phyloP scores from a whole-genome alignment of 495 filamentous ascomycete species.

The Aspergillus heteromorphus region DNA sequence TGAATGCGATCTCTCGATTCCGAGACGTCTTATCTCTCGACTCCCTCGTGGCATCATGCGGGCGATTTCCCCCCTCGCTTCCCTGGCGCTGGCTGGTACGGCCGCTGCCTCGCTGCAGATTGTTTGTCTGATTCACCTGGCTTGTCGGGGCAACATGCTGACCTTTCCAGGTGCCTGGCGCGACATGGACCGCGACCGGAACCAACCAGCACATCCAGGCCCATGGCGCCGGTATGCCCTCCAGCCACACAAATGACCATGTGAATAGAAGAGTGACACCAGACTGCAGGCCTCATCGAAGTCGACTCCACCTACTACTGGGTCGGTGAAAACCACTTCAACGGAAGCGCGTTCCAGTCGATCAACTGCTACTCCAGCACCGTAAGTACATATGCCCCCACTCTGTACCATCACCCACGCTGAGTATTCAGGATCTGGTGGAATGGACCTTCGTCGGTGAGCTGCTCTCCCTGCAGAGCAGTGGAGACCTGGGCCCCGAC shows the following conservation, averaged over 20 bases:
- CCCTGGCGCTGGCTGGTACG: background rate
- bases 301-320: constrained; percentile 54
- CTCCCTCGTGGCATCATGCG: too few species aligned
- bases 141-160: background rate
- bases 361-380: constrained; percentile 49
- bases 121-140: background rate
- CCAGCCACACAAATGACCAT: background rate
- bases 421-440: constrained; percentile 41
- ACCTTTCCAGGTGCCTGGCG: constrained; percentile 4
- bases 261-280: background rate
- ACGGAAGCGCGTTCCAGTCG: constrained; percentile 52
- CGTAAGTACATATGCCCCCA: constrained; percentile 14
- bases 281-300: constrained; percentile 41
- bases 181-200: constrained; percentile 14
- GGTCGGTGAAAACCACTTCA: constrained; percentile 61
- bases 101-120: background rate
- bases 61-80: background rate
- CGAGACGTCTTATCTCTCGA: too few species aligned
- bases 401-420: background rate
- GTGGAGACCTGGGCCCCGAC: constrained; percentile 56
- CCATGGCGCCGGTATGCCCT: constrained; percentile 25
- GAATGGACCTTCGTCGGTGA: constrained; percentile 56
- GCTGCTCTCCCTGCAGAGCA: constrained; percentile 42
- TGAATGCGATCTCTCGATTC: too few species aligned
- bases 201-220: constrained; percentile 52